These are phyloP conservation scores for Microdochium nivale DNA, from an alignment of 2,329 filamentous ascomycete genomes.

Conservation along the genomic window DNA sequence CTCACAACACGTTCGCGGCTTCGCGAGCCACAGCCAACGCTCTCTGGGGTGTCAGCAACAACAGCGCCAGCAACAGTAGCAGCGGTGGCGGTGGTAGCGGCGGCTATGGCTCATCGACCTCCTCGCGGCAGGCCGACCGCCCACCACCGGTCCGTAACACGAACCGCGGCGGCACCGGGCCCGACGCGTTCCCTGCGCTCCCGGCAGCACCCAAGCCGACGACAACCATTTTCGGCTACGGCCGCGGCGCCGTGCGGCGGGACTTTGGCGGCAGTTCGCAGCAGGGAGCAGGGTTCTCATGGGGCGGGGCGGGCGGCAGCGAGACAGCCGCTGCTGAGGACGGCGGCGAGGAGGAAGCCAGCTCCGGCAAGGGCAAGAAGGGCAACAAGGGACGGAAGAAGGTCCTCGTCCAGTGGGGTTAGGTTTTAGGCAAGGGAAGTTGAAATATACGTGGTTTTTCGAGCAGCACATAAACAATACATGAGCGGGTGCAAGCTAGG, in stretches of 20 bases:
- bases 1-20: neutral
- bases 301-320: slow-evolving; percentile 29
- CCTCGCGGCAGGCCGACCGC: neutral
- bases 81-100: neutral
- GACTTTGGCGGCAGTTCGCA: slow-evolving; percentile 31
- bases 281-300: slow-evolving; percentile 41
- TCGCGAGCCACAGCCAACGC: slow-evolving; percentile 10
- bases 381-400: slow-evolving; percentile 53
- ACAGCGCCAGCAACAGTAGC: neutral
- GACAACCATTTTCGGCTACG: slow-evolving; percentile 55
- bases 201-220: slow-evolving; percentile 66
- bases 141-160: neutral
- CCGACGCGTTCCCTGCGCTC: slow-evolving; percentile 73
- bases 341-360: slow-evolving; percentile 13
- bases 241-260: slow-evolving; percentile 43
- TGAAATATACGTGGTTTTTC: neutral
- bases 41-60: slow-evolving; percentile 13
- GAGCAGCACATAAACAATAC: neutral
- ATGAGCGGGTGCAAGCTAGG: neutral
- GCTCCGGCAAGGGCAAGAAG: slow-evolving; percentile 38
- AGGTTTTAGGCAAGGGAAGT: slow-evolving; percentile 4
- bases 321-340: slow-evolving; percentile 1
- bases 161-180: slow-evolving; percentile 16
- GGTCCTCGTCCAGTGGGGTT: slow-evolving; percentile 55
- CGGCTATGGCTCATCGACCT: slow-evolving; percentile 4